These are phyloP conservation scores for Dryas octopetala DNA, from an alignment of 306 rosid species.

Conservation along the genomic window DNA sequence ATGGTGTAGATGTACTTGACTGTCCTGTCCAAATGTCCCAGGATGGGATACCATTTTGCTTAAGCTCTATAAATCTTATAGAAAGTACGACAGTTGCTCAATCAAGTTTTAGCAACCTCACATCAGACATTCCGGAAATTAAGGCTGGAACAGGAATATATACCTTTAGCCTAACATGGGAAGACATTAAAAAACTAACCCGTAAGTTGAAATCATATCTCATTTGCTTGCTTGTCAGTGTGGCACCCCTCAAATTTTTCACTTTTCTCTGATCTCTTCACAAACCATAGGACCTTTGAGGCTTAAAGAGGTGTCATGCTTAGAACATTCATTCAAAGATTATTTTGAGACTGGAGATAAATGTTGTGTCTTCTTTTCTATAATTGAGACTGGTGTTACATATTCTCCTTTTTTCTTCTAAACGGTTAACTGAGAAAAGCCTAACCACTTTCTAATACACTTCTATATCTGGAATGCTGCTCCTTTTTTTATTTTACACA, in stretches of 20 bases:
- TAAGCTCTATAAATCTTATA: conserved; percentile 66
- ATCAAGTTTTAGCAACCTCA: conserved; percentile 36
- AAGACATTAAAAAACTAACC: conserved; percentile 49
- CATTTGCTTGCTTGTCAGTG: conserved; percentile 15
- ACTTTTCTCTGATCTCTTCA: background rate
- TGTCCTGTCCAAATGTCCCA: conserved; percentile 84
- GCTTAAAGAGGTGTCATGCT: background rate
- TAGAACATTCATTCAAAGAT: background rate
- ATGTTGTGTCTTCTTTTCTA: background rate
- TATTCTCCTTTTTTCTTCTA: background rate
- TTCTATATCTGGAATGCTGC: background rate
- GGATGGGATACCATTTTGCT: conserved; percentile 79
- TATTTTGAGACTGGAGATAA: background rate
- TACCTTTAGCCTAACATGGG: conserved; percentile 69
- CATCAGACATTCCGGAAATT: conserved; percentile 46
- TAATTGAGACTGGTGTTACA: background rate
- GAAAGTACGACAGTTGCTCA: conserved; percentile 61
- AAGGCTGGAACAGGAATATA: conserved; percentile 59
- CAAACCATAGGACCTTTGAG: background rate
- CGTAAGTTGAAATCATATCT: conserved; percentile 55
- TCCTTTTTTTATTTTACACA: too few species aligned
- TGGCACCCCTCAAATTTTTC: background rate
- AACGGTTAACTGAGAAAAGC: background rate
- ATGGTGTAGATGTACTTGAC: conserved; percentile 79
- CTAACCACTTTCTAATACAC: background rate